Base-by-base conservation (phyloP, 31 red algal species). In the Porphyra umbilicalis region DNA sequence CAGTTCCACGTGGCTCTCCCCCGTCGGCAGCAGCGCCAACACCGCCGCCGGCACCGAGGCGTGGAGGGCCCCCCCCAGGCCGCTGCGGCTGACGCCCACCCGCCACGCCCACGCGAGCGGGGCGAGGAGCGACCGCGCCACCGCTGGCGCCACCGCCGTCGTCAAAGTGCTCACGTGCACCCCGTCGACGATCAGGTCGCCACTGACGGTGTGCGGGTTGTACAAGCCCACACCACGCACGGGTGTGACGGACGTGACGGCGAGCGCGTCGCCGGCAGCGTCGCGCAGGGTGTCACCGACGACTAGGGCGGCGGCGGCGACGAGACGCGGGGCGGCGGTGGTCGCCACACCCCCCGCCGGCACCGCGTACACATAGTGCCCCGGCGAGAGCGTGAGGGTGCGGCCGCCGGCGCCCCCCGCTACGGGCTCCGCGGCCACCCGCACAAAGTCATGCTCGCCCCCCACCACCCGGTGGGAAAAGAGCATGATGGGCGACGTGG, bases 131-230 rank as follows among this genome's bases (percentile, higher is more conserved):
- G 83, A 82, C 77, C 87, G 86, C 35, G 83, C 91, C 30, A 42
- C 57, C 32, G 1, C 32, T 32, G 86, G 38, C 6, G 40, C 0
- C 35, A 93, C 83, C 15, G 86, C 91, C 20, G 75, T 81, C 32
- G 91, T 93, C 76, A 89, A 89, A 39, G 76, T 83, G 33, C 80
- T 83, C 6, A 79, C 91, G 34, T 77, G 80, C 35, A 93, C 71
- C 25, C 83, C 87, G 39, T 86, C 77, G 16, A 93, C 91, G 9
- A 83, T 33, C 31, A 93, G n/a, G 25, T 35, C 37, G 36, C 91
- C 91, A 71, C 33, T 79, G 35, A 85, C 31, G 30, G 91, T 93
- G 82, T 93, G 91, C 34, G 91, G 91, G 67, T 93, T 93, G 36
- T 67, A 89, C 83, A 89, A 37, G 11, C 91, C 91, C 57, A 34